Percentiles rank a stretch among this genome's conserved stretches.
Evolutionary conservation across 2,329 filamentous ascomycete species (phyloP).

Genomic region (Stachybotrys echinatus): DNA sequence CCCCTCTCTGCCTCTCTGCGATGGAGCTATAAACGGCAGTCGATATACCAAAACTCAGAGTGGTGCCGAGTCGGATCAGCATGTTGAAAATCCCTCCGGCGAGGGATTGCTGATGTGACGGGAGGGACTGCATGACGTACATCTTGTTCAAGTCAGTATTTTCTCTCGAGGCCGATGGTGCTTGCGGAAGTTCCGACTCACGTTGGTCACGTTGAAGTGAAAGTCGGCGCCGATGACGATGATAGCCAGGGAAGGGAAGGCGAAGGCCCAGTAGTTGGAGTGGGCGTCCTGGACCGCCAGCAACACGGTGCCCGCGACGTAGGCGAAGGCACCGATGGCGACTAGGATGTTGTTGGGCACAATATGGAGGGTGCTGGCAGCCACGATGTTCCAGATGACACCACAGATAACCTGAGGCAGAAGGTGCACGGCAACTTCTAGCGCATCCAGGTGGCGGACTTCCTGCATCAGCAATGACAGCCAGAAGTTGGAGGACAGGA

Average conservation of each 20-base stretch:
- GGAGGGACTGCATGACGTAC: conserved; percentile 64
- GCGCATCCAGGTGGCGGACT: conserved; percentile 43
- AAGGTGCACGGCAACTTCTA: conserved; percentile 57
- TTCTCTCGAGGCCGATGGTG: no score
- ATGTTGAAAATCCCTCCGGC: conserved; percentile 67
- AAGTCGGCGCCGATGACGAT: conserved; percentile 63
- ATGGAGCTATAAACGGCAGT: conserved; percentile 55
- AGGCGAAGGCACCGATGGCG: conserved; percentile 32
- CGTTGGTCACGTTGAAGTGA: conserved; percentile 65
- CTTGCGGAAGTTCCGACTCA: conserved; percentile 24
- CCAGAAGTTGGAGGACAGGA: conserved; percentile 57
- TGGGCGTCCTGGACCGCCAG: conserved; percentile 50
- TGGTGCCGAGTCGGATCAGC: conserved; percentile 53
- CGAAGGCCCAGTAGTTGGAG: conserved; percentile 59
- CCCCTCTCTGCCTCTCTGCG: conserved; percentile 9
- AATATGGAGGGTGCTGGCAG: conserved; percentile 54
- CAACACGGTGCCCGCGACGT: conserved; percentile 39
- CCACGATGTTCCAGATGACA: conserved; percentile 57
- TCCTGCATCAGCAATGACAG: conserved; percentile 61
- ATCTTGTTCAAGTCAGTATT: conserved; percentile 37
- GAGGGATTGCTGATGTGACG: conserved; percentile 56
- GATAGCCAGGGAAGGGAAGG: conserved; percentile 56
- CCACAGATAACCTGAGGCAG: conserved; percentile 62
- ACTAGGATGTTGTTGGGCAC: conserved; percentile 62
- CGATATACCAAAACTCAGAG: conserved; percentile 55